Percentiles rank a stretch among this genome's conserved stretches.
Evolutionary conservation across 176 grass and related monocot genomes (phyloP).

Genomic region (Ensete ventricosum): DNA sequence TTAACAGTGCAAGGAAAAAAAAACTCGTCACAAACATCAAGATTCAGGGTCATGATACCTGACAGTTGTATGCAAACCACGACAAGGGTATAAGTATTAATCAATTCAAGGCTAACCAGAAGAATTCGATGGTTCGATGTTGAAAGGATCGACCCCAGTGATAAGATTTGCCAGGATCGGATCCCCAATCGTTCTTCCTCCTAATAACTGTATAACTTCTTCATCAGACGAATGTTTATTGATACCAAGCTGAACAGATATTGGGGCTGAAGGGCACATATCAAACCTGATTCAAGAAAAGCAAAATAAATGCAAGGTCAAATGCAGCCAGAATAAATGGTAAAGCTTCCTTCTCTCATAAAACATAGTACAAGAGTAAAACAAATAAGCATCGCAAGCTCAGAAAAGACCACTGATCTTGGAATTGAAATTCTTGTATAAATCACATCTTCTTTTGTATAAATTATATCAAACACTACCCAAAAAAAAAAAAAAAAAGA

Average conservation of each 20-base stretch:
- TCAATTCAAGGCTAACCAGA: constrained; percentile 2
- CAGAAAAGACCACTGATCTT: not conserved
- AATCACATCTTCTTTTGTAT: not conserved
- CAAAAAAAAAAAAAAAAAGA: not conserved
- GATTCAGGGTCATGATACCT: not conserved
- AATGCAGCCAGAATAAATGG: not conserved
- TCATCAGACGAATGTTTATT: not conserved
- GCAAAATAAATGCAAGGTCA: not conserved
- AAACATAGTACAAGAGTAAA: not conserved
- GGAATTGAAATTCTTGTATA: not conserved
- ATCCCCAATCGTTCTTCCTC: not conserved
- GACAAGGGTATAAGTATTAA: not conserved
- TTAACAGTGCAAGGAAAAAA: not conserved
- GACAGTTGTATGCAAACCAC: not conserved
- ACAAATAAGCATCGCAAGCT: not conserved
- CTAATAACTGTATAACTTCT: not conserved
- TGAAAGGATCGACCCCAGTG: not conserved
- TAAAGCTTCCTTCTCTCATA: not conserved
- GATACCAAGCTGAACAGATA: not conserved
- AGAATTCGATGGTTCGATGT: not conserved
- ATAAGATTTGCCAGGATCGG: not conserved
- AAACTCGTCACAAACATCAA: not conserved
- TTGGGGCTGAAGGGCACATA: not conserved
- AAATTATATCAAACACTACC: not conserved
- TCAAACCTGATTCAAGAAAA: not conserved